These are phyloP conservation scores for Harringtonia lauricola DNA, from an alignment of 2,329 filamentous ascomycete genomes.

Conservation along the genomic window DNA sequence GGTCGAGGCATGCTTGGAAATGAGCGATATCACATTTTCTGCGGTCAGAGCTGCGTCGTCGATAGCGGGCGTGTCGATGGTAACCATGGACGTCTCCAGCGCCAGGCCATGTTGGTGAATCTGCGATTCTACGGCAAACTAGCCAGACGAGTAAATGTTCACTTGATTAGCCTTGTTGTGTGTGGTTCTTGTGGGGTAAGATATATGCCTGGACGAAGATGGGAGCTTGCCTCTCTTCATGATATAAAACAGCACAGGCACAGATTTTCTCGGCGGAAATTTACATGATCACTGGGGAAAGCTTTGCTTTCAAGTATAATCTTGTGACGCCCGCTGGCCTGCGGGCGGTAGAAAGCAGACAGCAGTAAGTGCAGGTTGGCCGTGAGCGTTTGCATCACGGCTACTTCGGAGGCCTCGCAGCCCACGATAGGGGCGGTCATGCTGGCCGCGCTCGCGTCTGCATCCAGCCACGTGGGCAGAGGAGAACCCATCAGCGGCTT, in stretches of 20 bases:
- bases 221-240: too few species aligned
- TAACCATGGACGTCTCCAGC: slow-evolving; percentile 58
- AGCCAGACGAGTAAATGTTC: slow-evolving; percentile 4
- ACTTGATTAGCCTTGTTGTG: too few species aligned
- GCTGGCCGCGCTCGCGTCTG: slow-evolving; percentile 62
- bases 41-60: slow-evolving; percentile 53
- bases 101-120: slow-evolving; percentile 60
- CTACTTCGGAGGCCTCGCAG: slow-evolving; percentile 60
- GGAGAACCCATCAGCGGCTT: slow-evolving; percentile 55
- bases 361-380: slow-evolving; percentile 72
- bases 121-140: slow-evolving; percentile 81
- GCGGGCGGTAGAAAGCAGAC: slow-evolving; percentile 70
- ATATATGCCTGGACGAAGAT: too few species aligned
- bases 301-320: slow-evolving; percentile 81
- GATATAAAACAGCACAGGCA: background rate
- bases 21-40: slow-evolving; percentile 57
- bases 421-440: slow-evolving; percentile 68
- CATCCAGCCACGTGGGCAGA: slow-evolving; percentile 63
- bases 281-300: slow-evolving; percentile 71
- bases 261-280: background rate
- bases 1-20: slow-evolving; percentile 61
- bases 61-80: slow-evolving; percentile 48
- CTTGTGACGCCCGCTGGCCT: slow-evolving; percentile 51
- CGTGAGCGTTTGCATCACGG: slow-evolving; percentile 81
- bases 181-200: too few species aligned